Evolutionary conservation across 2,329 filamentous ascomycete genomes (phyloP).

Genomic region (Cercospora janseana): DNA sequence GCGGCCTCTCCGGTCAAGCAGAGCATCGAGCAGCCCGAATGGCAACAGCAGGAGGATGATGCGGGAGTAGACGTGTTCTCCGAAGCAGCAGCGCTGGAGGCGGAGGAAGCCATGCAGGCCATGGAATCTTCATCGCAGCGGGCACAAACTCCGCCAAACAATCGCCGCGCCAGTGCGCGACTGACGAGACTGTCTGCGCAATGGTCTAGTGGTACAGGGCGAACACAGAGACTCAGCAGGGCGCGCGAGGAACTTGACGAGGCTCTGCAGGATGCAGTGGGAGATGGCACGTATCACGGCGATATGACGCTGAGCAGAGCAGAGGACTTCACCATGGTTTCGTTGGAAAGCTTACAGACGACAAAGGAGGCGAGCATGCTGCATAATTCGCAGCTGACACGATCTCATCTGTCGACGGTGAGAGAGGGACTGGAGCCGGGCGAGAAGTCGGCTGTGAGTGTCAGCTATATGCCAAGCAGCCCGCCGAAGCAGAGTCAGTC

Average conservation of each 20-base stretch:
- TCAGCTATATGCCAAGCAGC: constrained; percentile 36
- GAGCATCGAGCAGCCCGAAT: constrained; percentile 6
- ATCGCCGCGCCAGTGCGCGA: constrained; percentile 20
- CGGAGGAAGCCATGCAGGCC: constrained; percentile 12
- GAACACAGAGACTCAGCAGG: constrained; percentile 29
- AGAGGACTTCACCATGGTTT: constrained; percentile 54
- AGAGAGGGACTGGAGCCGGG: constrained; percentile 8
- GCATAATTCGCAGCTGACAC: constrained; percentile 13
- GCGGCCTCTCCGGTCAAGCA: constrained; percentile 1
- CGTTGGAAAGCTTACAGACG: constrained; percentile 46
- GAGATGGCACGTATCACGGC: constrained; percentile 32
- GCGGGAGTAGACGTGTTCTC: neutral
- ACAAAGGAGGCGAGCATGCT: constrained; percentile 29
- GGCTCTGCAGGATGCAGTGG: constrained; percentile 35
- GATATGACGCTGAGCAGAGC: constrained; percentile 49
- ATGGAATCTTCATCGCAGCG: constrained; percentile 4
- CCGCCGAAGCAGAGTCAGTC: constrained; percentile 27
- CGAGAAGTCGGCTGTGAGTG: constrained; percentile 25
- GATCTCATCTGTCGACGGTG: constrained; percentile 9
- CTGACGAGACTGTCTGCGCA: constrained; percentile 20
- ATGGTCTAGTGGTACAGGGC: constrained; percentile 21
- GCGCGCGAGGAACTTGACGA: constrained; percentile 36
- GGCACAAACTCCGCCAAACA: constrained; percentile 15
- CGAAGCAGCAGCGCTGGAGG: constrained; percentile 3
- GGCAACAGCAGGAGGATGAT: neutral